Evolutionary conservation across 2,329 filamentous ascomycete species (phyloP).

Genomic region (Cladosporium sp.): DNA sequence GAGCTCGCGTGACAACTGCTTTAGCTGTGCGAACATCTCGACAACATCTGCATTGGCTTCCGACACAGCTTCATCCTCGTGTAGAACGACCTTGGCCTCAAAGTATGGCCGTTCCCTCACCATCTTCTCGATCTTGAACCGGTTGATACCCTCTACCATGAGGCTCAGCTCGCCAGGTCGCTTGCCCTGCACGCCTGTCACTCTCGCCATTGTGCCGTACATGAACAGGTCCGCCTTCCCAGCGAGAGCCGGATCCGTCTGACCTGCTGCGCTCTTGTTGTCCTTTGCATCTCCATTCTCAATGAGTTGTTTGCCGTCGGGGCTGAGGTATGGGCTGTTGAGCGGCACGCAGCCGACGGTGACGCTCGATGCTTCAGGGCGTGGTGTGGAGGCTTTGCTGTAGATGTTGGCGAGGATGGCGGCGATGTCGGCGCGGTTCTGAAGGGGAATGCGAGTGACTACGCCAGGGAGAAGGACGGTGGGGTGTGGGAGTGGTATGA

Average conservation of each 20-base stretch:
- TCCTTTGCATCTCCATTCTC: slow-evolving; percentile 59
- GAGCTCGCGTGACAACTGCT: slow-evolving; percentile 81
- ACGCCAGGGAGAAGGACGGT: slow-evolving; percentile 83
- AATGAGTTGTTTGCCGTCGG: slow-evolving; percentile 74
- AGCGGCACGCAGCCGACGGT: slow-evolving; percentile 87
- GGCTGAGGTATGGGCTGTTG: slow-evolving; percentile 70
- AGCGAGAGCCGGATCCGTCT: slow-evolving; percentile 52
- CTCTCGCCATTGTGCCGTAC: slow-evolving; percentile 69
- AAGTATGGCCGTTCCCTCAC: slow-evolving; percentile 80
- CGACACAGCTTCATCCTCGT: slow-evolving; percentile 58
- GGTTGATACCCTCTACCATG: slow-evolving; percentile 79
- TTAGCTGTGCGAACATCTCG: slow-evolving; percentile 75
- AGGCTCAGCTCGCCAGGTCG: slow-evolving; percentile 67
- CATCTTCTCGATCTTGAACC: slow-evolving; percentile 73
- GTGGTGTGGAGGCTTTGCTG: slow-evolving; percentile 67
- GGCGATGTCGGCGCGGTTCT: slow-evolving; percentile 81
- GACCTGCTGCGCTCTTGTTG: slow-evolving; percentile 49
- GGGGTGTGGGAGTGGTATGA: slow-evolving; percentile 80
- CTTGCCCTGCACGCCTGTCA: slow-evolving; percentile 51
- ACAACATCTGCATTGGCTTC: slow-evolving; percentile 63
- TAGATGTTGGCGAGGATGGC: slow-evolving; percentile 85
- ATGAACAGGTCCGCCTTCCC: slow-evolving; percentile 68
- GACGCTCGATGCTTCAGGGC: slow-evolving; percentile 65
- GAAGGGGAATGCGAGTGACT: slow-evolving; percentile 79
- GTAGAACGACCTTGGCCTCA: slow-evolving; percentile 73